Percentiles rank a stretch among this genome's conserved stretches.
These are phyloP conservation scores for Penicillium sp. DNA, from an alignment of 2,329 filamentous ascomycete species.

Conservation along the genomic window DNA sequence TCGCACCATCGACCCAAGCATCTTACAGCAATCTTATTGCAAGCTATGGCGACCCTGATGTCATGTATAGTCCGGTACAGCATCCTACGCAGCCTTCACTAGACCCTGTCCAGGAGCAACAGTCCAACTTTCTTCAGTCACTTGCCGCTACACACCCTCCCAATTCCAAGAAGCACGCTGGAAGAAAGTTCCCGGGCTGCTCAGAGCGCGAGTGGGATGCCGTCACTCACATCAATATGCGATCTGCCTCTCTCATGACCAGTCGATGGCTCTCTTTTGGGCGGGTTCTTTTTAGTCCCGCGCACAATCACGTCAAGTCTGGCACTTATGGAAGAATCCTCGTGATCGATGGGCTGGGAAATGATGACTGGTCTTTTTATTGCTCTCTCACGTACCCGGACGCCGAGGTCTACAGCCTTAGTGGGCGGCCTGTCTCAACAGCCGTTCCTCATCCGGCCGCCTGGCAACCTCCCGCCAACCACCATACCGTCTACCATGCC, in stretches of 20 bases:
- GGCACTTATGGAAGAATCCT: constrained; percentile 40
- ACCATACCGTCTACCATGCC: constrained; percentile 39
- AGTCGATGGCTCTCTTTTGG: constrained; percentile 48
- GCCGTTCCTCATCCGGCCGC: constrained; percentile 35
- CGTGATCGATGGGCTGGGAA: constrained; percentile 47
- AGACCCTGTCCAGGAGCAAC: constrained; percentile 18
- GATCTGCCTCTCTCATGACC: constrained; percentile 47
- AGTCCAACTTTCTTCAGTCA: constrained; percentile 24
- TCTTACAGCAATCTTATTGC: constrained; percentile 51
- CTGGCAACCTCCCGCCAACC: constrained; percentile 40
- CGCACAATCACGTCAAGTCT: constrained; percentile 40
- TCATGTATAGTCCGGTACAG: constrained; percentile 13
- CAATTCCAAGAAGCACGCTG: constrained; percentile 23
- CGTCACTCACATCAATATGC: constrained; percentile 41
- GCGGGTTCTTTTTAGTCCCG: constrained; percentile 46
- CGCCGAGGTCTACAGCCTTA: constrained; percentile 42
- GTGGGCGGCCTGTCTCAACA: constrained; percentile 29
- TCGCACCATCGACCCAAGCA: constrained; percentile 47
- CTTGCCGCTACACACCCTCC: constrained; percentile 18
- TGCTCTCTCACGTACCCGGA: constrained; percentile 45
- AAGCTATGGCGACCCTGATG: constrained; percentile 41
- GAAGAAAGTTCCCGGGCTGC: constrained; percentile 33
- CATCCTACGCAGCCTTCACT: constrained; percentile 16
- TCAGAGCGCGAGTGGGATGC: constrained; percentile 40
- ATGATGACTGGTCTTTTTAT: constrained; percentile 49